Evolutionary conservation across 2,329 filamentous ascomycete genomes (phyloP), one percentile per base, ranked within the genome.

Genomic region (Dactylellina haptotyla): DNA sequence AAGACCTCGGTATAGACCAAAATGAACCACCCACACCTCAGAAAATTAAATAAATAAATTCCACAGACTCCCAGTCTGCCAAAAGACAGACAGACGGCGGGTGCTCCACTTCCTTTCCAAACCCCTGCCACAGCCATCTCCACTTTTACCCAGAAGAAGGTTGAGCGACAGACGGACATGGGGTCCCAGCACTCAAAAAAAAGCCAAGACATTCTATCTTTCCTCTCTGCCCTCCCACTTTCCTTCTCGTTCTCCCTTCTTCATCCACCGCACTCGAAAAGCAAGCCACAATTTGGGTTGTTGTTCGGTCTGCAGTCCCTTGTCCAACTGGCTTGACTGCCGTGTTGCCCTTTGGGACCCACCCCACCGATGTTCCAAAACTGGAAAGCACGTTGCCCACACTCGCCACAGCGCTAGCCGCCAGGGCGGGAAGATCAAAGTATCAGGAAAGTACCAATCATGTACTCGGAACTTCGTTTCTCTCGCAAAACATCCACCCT

Each of bases 241-340:
- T 58, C 43, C 54, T 37, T 41, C 39, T 46, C 39, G 23, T 14
- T 34, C 14, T 34, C 32, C 32, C 32, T 34, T 34, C 32, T 34
- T n/a, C n/a, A n/a, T n/a, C n/a, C n/a, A n/a, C n/a, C 32, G 14
- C 32, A 5, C 5, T n/a, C n/a, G n/a, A n/a, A n/a, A 51, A 70
- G 56, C 65, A 70, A 71, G 66, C 66, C 66, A 71, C 58, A 63
- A 64, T 58, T 50, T 67, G 53, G 53, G 59, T 43, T n/a, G n/a
- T n/a, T 20, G 51, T 32, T 48, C 57, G 45, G 16, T 8, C 37
- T 12, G 12, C 37, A 41, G 12, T 23, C 67, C 66, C 66, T 61
- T 72, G 67, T 72, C 67, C 67, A 72, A 72, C 67, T 57, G 67
- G 67, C 67, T 65, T 58, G 67, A 65, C 61, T 72, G 53, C 67